A percentile compares a stretch with the other conserved stretches of the same genome.
Evolutionary conservation across 2,329 filamentous ascomycete species (phyloP).

Genomic region (Hymenoscyphus infarciens): DNA sequence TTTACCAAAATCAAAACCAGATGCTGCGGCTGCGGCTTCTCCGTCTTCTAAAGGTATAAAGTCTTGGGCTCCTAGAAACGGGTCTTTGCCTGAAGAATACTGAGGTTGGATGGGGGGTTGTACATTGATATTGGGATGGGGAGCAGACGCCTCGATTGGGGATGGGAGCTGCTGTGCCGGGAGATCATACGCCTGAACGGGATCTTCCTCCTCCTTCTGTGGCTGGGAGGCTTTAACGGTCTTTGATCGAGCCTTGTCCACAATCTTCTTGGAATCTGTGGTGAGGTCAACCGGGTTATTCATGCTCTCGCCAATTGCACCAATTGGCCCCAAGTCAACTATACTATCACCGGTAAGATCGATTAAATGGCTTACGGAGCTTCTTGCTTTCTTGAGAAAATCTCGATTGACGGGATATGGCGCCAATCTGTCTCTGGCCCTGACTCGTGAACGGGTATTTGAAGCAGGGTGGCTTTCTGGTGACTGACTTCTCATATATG

Average conservation of each 20-base stretch:
- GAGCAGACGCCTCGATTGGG: constrained; percentile 66
- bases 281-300: background rate
- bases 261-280: background rate
- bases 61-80: too few relatives aligned
- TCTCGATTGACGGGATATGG: background rate
- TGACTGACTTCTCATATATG: background rate
- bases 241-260: background rate
- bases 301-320: background rate
- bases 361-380: background rate
- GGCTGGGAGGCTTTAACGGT: constrained; percentile 19
- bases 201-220: constrained; percentile 25
- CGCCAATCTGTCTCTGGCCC: background rate
- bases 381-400: background rate
- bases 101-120: constrained; percentile 84
- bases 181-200: constrained; percentile 4
- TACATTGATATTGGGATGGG: constrained; percentile 87
- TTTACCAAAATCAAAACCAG: too few relatives aligned
- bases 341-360: background rate
- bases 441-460: background rate
- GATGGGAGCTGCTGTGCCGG: constrained; percentile 34
- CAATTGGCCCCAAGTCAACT: background rate
- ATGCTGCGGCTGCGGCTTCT: too few relatives aligned
- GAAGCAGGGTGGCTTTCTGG: background rate
- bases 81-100: constrained; percentile 50
- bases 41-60: too few relatives aligned